Evolutionary conservation across 83 land plant species (phyloP).

Genomic region (Isoetes engelmannii): DNA sequence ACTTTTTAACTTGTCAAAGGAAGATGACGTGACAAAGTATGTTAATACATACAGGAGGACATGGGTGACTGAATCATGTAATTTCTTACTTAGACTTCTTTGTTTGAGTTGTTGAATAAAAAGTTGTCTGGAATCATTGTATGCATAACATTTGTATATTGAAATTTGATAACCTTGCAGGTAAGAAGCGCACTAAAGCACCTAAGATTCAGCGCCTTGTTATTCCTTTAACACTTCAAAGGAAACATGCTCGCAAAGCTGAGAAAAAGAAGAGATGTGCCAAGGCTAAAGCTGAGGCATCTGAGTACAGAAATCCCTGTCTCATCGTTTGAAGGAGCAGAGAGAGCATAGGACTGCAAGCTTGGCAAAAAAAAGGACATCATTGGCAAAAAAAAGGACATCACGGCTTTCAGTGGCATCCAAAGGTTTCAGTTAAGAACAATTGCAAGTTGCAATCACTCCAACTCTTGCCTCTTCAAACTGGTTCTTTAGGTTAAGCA

Average conservation of each 20-base stretch:
- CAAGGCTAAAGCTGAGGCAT: constrained; percentile 63
- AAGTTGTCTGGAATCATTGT: no score
- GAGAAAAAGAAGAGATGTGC: constrained; percentile 49
- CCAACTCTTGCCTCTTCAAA: no score
- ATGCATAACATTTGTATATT: no score
- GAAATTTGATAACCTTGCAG: no score
- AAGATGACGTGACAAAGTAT: constrained; percentile 64
- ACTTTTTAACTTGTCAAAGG: constrained; percentile 61
- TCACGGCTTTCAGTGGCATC: constrained; percentile 28
- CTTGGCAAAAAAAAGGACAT: constrained; percentile 54
- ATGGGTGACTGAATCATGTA: constrained; percentile 44
- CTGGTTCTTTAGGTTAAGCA: no score
- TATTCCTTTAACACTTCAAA: constrained; percentile 49
- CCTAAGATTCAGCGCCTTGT: constrained; percentile 65
- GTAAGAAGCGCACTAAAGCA: constrained; percentile 63
- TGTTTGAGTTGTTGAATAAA: neutral
- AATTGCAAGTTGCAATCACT: no score
- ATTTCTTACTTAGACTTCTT: neutral
- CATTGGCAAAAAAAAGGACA: constrained; percentile 30
- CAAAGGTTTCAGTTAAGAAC: no score
- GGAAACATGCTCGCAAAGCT: constrained; percentile 47
- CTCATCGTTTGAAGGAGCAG: constrained; percentile 56
- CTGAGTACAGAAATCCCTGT: constrained; percentile 61
- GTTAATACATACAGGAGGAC: constrained; percentile 62
- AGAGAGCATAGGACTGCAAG: constrained; percentile 57